Evolutionary conservation across 139 green algal species (phyloP).

Genomic region (Ettlia oleoabundans): DNA sequence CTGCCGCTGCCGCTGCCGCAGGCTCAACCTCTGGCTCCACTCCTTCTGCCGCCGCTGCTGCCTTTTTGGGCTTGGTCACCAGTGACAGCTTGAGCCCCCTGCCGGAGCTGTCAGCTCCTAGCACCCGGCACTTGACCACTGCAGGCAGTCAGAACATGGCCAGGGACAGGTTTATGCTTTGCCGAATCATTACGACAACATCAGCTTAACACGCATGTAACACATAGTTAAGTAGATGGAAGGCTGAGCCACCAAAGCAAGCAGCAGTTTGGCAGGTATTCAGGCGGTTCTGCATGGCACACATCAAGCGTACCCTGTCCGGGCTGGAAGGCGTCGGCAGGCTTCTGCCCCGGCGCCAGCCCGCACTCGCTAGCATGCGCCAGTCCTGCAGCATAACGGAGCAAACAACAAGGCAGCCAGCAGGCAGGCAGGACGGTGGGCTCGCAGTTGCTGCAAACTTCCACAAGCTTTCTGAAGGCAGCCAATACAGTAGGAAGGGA

Average conservation of each 20-base stretch:
- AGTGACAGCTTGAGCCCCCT: slow-evolving; percentile 61
- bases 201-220: too few species aligned
- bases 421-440: too few species aligned
- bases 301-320: too few species aligned
- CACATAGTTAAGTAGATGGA: too few species aligned
- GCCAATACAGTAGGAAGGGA: neutral
- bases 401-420: too few species aligned
- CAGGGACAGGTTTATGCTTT: neutral
- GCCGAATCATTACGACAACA: too few species aligned
- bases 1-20: neutral
- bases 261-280: too few species aligned
- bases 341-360: slow-evolving; percentile 63
- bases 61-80: slow-evolving; percentile 18
- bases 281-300: too few species aligned
- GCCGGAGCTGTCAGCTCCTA: slow-evolving; percentile 46
- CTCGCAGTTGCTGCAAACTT: neutral
- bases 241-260: too few species aligned
- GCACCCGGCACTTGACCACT: slow-evolving; percentile 57
- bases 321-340: slow-evolving; percentile 59
- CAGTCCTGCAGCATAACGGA: slow-evolving; percentile 46
- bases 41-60: too few species aligned
- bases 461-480: neutral
- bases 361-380: slow-evolving; percentile 63
- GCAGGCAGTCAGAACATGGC: neutral
- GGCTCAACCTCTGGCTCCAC: too few species aligned